A percentile compares a stretch with the other conserved stretches of the same genome.
phyloP scores from a whole-genome alignment of 208 protist genomes.

The Trypanosoma congolense region DNA sequence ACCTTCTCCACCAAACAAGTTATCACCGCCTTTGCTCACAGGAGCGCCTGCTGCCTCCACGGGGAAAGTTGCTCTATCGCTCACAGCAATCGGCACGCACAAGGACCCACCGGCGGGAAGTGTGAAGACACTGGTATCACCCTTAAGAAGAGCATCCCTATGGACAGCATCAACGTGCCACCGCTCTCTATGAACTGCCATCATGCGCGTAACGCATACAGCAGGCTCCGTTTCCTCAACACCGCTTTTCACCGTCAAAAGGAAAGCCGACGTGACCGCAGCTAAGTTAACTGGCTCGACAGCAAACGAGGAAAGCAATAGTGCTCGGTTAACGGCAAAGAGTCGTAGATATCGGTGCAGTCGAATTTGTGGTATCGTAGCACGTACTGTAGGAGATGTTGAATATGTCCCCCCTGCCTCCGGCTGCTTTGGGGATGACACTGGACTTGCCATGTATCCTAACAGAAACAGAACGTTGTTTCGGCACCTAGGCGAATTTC shows the following conservation, averaged over 20 bases:
- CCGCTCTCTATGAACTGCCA: conserved; percentile 45
- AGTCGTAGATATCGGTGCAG: conserved; percentile 73
- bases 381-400: neutral
- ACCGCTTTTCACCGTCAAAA: conserved; percentile 53
- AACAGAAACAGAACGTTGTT: conserved; percentile 63
- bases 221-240: conserved; percentile 16
- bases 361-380: conserved; percentile 24
- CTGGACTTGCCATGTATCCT: conserved; percentile 34
- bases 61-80: conserved; percentile 15
- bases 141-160: conserved; percentile 23
- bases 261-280: conserved; percentile 28
- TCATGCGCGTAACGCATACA: conserved; percentile 46
- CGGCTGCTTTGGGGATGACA: conserved; percentile 8
- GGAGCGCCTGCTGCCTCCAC: no score
- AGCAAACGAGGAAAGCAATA: conserved; percentile 60
- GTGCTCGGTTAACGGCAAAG: conserved; percentile 52
- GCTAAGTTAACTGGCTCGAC: conserved; percentile 51
- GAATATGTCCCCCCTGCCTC: neutral
- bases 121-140: conserved; percentile 33
- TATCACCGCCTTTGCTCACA: no score
- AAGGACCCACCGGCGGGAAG: conserved; percentile 49
- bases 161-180: conserved; percentile 40
- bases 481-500: conserved; percentile 33
- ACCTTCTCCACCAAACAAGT: no score
- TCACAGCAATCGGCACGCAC: conserved; percentile 44